Conservation (phyloP, 768 basidiomycete species). For the Russula griseocarnosa region DNA sequence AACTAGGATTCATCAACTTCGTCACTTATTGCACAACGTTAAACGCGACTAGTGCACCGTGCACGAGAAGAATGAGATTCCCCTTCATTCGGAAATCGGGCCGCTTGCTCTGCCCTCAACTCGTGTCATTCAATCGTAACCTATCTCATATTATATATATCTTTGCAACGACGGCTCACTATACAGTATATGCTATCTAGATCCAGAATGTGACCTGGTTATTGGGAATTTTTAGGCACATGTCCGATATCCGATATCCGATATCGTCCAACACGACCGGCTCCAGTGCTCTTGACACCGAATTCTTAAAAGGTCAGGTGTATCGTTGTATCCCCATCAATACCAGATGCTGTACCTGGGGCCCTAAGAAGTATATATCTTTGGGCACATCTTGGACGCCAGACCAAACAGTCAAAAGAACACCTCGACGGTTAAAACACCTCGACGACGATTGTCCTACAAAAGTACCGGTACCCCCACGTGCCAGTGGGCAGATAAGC, state of each 20-base stretch:
- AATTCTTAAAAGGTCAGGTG: not conserved
- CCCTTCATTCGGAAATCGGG: too few relatives aligned
- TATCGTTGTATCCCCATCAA: not conserved
- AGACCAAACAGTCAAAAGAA: not conserved
- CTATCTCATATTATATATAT: not conserved
- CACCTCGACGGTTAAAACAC: not conserved
- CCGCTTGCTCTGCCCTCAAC: too few relatives aligned
- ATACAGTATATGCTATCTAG: not conserved
- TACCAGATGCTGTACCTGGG: not conserved
- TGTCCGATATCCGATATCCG: not conserved
- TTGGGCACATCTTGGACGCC: not conserved
- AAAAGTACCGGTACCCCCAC: not conserved
- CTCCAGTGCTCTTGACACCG: not conserved
- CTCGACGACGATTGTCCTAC: not conserved
- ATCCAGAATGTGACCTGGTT: not conserved
- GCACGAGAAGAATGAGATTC: too few relatives aligned
- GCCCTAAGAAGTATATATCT: not conserved
- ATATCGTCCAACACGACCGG: not conserved
- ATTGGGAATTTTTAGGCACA: not conserved
- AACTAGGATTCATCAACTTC: too few relatives aligned
- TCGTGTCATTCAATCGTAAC: not conserved
- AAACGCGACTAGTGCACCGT: too few relatives aligned
- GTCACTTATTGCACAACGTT: too few relatives aligned
- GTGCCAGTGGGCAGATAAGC: too few relatives aligned
- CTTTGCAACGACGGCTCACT: not conserved